Base-by-base conservation (phyloP, 345 rosid genomes). In the Lumnitzera racemosa region DNA sequence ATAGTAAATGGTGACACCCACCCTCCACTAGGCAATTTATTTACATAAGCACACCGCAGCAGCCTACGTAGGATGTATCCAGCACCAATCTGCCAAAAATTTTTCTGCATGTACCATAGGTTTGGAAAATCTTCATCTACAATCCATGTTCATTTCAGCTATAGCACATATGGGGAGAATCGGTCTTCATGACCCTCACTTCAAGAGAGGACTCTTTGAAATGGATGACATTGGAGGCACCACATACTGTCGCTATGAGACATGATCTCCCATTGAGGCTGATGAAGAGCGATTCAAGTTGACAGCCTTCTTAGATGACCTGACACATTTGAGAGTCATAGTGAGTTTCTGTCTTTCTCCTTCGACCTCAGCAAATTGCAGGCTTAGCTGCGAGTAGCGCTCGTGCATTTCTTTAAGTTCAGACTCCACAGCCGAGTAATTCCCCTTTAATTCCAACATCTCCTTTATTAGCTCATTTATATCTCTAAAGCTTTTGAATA, bases 261-360 rank as follows among this genome's bases (percentile, higher is more conserved):
- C 59, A 61, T 64, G 68, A 49, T 87, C 90, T 11, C 75, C 91
- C 4, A 64, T 70, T 49, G 83, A 68, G 12, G 81, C 85, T 20
- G 83, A 82, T 23, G 86, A 72, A 36, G 85, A 70, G 53, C 74
- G 79, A 63, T 75, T 75, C 47, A 79, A 59, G 55, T 57, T 69
- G 64, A 41, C 63, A 5, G 78, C 60, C 75, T 81, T 90, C 80
- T 79, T 87, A 46, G 86, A 70, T 52, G 95, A 73, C 49, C 97
- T 81, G 24, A 84, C 82, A 65, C 79, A 90, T 83, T 94, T 94
- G 55, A 94, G 85, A 27, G 96, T 90, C 99, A 86, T 94, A 90
- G 77, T 76, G 52, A 94, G 97, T 75, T 94, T 94, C 72, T 94
- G 99, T 60, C 97, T 86, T 69, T 94, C 99, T 12, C 99, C 99